Base-by-base conservation (phyloP, 148 eudicot species). In the Rhododendron williamsianum region DNA sequence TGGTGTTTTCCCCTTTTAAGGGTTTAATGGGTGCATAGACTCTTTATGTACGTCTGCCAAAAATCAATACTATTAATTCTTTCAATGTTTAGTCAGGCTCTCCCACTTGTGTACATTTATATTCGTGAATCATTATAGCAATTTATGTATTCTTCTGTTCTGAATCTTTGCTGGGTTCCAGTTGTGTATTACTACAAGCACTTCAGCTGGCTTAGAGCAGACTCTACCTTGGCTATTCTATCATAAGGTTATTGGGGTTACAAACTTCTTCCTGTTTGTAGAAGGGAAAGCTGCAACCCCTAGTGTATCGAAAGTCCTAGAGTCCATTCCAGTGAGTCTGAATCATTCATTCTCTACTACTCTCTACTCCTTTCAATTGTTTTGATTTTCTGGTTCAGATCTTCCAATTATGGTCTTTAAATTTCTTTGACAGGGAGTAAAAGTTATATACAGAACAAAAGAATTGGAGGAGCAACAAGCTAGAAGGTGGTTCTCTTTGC, bases 381-480 rank as follows among this genome's bases (percentile, higher is more conserved):
- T 52, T 49, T 15, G 72, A 13, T 58, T 63, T 54, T 84, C 12
- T 76, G 82, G 54, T 25, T 27, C 48, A 38, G 77, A n/a, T 76
- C 41, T 41, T 33, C 25, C 19, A 30, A 45, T 27, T 76, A 27
- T 45, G 21, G 33, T 73, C 10, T 27, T n/a, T 30, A 2, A 15
- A 33, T 84, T 73, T 81, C 51, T 83, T 79, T 21, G 80, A 18
- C 87, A 95, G 98, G 98, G 98, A 83, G 98, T 95, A 83, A 93
- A 90, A 90, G 93, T 95, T 63, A 86, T 94, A 46, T 95, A 95
- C 85, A 90, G 98, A 92, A 95, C 98, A 48, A 93, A 86, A 87
- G 95, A 94, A 84, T 90, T 95, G 78, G 98, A 95, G 87, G 93
- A 92, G 83, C 91, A 94, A 87, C 98, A 95, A 80, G 96, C 98